These are phyloP conservation scores for Aureobasidium sp. DNA, from an alignment of 2,329 filamentous ascomycete genomes.

Conservation along the genomic window DNA sequence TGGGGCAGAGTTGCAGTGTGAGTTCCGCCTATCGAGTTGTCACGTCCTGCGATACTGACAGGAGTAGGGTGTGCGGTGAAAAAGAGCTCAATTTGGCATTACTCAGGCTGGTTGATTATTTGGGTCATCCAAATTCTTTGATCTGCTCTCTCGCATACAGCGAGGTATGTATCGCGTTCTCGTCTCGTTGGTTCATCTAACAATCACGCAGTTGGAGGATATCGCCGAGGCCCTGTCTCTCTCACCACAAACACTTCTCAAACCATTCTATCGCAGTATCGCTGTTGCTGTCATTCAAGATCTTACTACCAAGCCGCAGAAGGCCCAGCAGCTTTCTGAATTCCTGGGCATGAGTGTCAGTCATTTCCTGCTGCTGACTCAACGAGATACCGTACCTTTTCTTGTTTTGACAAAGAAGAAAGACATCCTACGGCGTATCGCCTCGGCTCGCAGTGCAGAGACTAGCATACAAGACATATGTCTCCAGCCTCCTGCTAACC, in stretches of 20 bases:
- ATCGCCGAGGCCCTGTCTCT: conserved; percentile 60
- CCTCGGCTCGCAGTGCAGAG: conserved; percentile 54
- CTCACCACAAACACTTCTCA: conserved; percentile 63
- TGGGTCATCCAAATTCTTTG: conserved; percentile 75
- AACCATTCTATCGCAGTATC: conserved; percentile 82
- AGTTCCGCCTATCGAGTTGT: background rate
- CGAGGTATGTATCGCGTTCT: conserved; percentile 42
- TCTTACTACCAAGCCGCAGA: conserved; percentile 71
- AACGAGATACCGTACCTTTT: conserved; percentile 76
- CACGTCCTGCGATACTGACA: background rate
- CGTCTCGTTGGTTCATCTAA: background rate
- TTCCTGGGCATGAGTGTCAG: conserved; percentile 68
- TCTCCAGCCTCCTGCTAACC: conserved; percentile 49
- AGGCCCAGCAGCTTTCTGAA: conserved; percentile 72
- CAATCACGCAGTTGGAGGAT: conserved; percentile 45
- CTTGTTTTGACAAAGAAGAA: conserved; percentile 71
- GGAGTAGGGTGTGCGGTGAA: conserved; percentile 53
- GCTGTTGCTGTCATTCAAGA: conserved; percentile 79
- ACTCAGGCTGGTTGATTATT: conserved; percentile 74
- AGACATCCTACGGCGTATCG: conserved; percentile 75
- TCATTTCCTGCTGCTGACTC: conserved; percentile 67
- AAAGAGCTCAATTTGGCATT: conserved; percentile 83
- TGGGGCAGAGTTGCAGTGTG: conserved; percentile 73
- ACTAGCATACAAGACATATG: conserved; percentile 54
- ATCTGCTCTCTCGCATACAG: conserved; percentile 76